Percentiles rank a stretch among this genome's conserved stretches.
Conservation (phyloP, 805 yeast genomes). For the Candida berthetii region DNA sequence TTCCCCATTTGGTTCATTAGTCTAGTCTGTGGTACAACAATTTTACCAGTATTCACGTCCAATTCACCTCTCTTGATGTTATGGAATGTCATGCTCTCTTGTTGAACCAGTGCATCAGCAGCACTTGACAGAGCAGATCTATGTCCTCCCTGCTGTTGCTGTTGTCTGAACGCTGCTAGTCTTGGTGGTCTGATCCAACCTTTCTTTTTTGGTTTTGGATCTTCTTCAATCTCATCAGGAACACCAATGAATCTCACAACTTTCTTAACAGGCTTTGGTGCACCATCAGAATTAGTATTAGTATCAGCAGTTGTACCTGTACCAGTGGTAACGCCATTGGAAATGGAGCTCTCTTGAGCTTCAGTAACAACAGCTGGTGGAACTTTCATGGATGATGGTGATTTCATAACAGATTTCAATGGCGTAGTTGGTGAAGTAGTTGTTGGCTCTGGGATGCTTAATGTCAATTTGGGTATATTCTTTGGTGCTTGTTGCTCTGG, state of each 20-base stretch:
- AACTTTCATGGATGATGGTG: neutral
- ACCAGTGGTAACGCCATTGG: too few species aligned
- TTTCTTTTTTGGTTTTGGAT: constrained; percentile 13
- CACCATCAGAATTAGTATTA: neutral
- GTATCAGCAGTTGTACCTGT: too few species aligned
- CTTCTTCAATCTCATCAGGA: constrained; percentile 15
- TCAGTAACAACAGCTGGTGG: neutral
- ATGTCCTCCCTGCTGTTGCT: constrained; percentile 1
- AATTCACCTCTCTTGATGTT: constrained; percentile 15
- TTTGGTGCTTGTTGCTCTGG: neutral
- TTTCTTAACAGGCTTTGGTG: constrained; percentile 11
- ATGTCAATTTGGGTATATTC: neutral
- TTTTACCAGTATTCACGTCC: constrained; percentile 13
- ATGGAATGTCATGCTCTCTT: constrained; percentile 17
- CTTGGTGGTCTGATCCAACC: constrained; percentile 18
- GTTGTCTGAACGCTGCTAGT: constrained; percentile 1
- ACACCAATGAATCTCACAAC: constrained; percentile 22
- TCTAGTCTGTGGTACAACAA: constrained; percentile 8
- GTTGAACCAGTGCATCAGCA: constrained; percentile 16
- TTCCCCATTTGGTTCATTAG: neutral
- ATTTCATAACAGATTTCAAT: neutral
- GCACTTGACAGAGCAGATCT: constrained; percentile 12
- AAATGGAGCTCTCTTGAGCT: neutral
- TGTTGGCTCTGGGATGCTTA: neutral
- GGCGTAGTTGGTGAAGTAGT: neutral